Base-by-base conservation (phyloP, 2,329 filamentous ascomycete species). In the Bipolaris victoriae region DNA sequence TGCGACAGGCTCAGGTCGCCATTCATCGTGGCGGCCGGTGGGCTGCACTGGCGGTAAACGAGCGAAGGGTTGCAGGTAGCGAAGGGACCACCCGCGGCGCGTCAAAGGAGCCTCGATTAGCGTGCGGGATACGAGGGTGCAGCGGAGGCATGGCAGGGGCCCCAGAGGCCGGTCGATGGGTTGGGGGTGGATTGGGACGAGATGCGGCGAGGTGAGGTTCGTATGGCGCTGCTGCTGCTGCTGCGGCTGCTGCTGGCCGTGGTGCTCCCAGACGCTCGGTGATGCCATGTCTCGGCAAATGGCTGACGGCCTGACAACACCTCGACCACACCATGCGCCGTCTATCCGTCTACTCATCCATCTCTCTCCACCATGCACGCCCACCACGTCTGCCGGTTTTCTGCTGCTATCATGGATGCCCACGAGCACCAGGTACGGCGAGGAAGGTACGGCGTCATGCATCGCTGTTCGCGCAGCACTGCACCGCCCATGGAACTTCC, bases 1-100 rank as follows among this genome's bases (percentile, higher is more conserved):
- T 93, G 90, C 74, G 92, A 95, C 66, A 98, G 87, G 79, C 91
- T 96, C 76, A 97, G 81, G 82, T 97, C 92, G 78, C 91, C 91
- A 81, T 92, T 91, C 92, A 97, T 97, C 77, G 75, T 72, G 68
- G 65, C 63, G 62, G 69, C 59, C 57, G 49, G 48, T 55, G 70
- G 63, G 63, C 67, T 63, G 63, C 57, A 52, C 52, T 45, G 58
- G 60, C 60, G 62, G 63, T 49, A 51, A 63, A 66, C 66, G 62
- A 66, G 64, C 61, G 63, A 64, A 55, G 48, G 57, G 41, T 31
- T 54, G 52, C 60, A 61, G 64, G 58, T 57, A 60, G 66, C 60
- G 54, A 57, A 58, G 61, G 60, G 59, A 64, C 51, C 41, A 62
- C 58, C 64, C 61, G 62, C 60, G 58, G 66, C 54, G 61, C 57